phyloP scores from a whole-genome alignment of 768 basidiomycete species.

The Agaricus bisporus region DNA sequence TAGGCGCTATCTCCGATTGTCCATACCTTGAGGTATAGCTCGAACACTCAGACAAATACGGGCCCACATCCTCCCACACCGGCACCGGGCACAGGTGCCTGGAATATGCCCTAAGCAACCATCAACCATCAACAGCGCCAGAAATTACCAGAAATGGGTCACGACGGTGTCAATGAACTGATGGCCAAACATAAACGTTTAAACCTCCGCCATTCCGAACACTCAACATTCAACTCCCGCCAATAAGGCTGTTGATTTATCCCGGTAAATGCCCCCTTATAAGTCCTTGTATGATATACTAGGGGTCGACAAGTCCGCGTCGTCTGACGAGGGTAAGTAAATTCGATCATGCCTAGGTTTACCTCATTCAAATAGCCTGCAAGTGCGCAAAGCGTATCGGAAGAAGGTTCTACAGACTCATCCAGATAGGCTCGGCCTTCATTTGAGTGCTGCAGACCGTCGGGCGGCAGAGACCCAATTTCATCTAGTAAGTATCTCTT shows the following conservation, averaged over 20 bases:
- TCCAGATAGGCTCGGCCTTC: constrained; percentile 62
- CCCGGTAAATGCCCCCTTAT: constrained; percentile 2
- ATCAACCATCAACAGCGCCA: too few species aligned
- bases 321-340: constrained; percentile 44
- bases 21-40: too few species aligned
- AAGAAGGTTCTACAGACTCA: constrained; percentile 66
- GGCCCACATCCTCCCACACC: too few species aligned
- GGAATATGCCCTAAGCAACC: too few species aligned
- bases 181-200: neutral
- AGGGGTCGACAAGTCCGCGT: constrained; percentile 36
- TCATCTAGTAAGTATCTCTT: constrained; percentile 40
- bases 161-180: neutral
- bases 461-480: constrained; percentile 52
- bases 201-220: neutral
- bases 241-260: too few species aligned
- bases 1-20: too few species aligned
- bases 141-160: too few species aligned
- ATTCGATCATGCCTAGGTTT: neutral
- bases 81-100: too few species aligned
- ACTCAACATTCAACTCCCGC: too few species aligned
- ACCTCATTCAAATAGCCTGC: neutral
- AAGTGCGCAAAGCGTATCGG: constrained; percentile 65
- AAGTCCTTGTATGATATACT: constrained; percentile 34
- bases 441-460: constrained; percentile 44
- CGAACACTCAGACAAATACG: too few species aligned